Conservation (phyloP, 768 basidiomycete species). For the Tylopilus subfusipes region DNA sequence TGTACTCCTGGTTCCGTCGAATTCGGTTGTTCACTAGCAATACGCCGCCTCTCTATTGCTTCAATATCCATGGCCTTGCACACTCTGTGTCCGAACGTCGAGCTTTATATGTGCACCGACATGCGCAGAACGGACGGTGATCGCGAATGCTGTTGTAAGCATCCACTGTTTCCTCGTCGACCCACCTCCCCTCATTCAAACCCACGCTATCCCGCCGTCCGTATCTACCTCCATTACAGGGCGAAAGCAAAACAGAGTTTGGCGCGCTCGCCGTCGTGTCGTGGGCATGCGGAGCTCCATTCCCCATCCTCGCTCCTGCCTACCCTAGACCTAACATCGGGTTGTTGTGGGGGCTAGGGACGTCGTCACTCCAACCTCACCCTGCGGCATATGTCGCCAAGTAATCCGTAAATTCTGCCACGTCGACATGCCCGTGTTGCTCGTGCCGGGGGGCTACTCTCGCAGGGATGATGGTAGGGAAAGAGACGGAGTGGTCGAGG, state of each 20-base stretch:
- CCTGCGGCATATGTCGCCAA: conserved; percentile 93
- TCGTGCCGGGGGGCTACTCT: conserved; percentile 54
- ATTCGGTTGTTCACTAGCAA: background rate
- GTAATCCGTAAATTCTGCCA: conserved; percentile 83
- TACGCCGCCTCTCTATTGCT: background rate
- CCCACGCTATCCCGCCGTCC: background rate
- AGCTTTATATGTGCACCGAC: conserved; percentile 69
- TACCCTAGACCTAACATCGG: background rate
- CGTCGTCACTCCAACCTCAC: conserved; percentile 66
- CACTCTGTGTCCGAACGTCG: background rate
- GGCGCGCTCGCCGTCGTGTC: conserved; percentile 72
- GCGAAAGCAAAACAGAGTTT: conserved; percentile 70
- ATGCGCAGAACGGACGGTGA: conserved; percentile 89
- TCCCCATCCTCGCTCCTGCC: background rate
- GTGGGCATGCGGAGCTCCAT: conserved; percentile 43
- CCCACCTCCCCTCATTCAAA: background rate
- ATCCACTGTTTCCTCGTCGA: background rate
- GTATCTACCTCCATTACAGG: conserved; percentile 41
- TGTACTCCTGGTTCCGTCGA: conserved; percentile 2
- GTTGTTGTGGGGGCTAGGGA: conserved; percentile 50
- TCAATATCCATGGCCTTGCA: background rate
- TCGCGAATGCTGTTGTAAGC: conserved; percentile 86
- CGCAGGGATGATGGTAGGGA: background rate
- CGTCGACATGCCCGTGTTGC: conserved; percentile 66
- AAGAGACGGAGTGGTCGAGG: background rate